Base-by-base conservation (phyloP, 306 rosid species). In the Pachyrhizus erosus region DNA sequence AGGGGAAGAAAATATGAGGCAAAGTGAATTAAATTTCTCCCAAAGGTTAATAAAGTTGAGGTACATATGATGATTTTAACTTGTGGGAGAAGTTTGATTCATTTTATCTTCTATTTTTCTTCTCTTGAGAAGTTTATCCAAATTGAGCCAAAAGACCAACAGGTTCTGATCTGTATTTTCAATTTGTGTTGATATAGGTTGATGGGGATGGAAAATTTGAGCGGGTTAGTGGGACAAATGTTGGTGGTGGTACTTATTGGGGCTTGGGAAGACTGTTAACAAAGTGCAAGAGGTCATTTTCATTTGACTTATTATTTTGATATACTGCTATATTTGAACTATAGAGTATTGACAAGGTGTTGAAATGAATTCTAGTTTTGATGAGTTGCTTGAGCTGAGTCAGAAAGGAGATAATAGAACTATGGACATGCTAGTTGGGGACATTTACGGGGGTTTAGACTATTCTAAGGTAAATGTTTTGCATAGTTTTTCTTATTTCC, bases 231-330 rank as follows among this genome's bases (percentile, higher is more conserved):
- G 99, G 99, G 58, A 96, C 99, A 83, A 96, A 96, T 89, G 99
- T 96, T 79, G 99, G 99, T 85, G 99, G 99, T 9, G 99, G 99
- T 64, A 96, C 99, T 54, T 96, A 96, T 40, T 96, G 99, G 98
- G 99, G 99, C 39, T 84, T 96, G 90, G 99, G 99, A 81, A 92
- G 90, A 87, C 88, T 96, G 78, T 83, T 96, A 84, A 96, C 99
- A 45, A 96, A 93, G 87, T 93, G 99, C 98, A 93, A 92, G 77
- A 96, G 97, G 99, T 93, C 77, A 83, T 74, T 81, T 69, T 78
- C 29, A 49, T 58, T 48, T 33, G n/a, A 52, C 70, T 49, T 73
- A 34, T 70, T 77, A 68, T 55, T 74, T 85, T 62, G 29, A 34
- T 70, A 42, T 45, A 18, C 31, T 68, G 72, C 66, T 80, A 51